phyloP scores from a whole-genome alignment of 1,284 basidiomycete species.

The Ceratorhiza oryzae-sativae region DNA sequence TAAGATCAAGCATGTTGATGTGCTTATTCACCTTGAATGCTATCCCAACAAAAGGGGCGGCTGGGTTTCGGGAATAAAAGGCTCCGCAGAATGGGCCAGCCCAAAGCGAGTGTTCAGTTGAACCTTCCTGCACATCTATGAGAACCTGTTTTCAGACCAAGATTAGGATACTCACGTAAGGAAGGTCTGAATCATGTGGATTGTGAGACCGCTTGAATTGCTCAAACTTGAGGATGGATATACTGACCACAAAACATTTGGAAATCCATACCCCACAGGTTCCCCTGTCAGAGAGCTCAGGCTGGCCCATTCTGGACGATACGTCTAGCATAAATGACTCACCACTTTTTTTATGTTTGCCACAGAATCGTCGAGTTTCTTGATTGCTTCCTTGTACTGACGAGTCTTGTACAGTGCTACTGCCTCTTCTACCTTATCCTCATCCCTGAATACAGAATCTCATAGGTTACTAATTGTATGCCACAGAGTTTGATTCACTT shows the following conservation, averaged over 20 bases:
- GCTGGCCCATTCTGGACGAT: background rate
- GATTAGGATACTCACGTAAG: background rate
- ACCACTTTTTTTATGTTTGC: background rate
- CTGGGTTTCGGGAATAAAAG: background rate
- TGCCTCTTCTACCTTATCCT: background rate
- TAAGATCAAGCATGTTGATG: too few relatives aligned
- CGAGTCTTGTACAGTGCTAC: background rate
- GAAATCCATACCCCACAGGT: background rate
- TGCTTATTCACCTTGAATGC: background rate
- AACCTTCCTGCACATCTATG: background rate
- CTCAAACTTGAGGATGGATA: too few relatives aligned
- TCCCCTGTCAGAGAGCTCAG: background rate
- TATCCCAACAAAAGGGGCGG: background rate
- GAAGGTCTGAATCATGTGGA: background rate
- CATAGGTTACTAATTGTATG: too few relatives aligned
- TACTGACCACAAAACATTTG: background rate
- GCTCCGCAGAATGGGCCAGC: background rate
- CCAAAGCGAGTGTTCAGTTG: background rate
- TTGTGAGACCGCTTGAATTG: too few relatives aligned
- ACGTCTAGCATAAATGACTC: background rate
- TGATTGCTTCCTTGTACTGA: background rate
- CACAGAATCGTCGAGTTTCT: background rate
- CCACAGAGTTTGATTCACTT: background rate
- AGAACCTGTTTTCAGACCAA: background rate
- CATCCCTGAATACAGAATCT: background rate